Evolutionary conservation across 768 basidiomycete genomes (phyloP).

Genomic region (Neoboletus subvelutipes): DNA sequence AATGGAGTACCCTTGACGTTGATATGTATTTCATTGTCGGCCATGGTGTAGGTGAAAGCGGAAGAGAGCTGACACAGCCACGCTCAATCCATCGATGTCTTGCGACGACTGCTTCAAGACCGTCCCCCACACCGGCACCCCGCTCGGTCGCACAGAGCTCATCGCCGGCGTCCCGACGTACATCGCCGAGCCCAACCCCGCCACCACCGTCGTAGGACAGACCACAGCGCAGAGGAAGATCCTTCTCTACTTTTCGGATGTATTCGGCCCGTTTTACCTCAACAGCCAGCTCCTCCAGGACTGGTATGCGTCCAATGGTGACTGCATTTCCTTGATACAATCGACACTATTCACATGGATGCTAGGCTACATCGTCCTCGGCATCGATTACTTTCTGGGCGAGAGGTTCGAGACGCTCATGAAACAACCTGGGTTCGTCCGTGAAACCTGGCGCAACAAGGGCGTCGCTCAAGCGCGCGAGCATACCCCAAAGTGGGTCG

Average conservation of each 20-base stretch:
- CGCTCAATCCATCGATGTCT: slow-evolving; percentile 29
- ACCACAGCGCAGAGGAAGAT: slow-evolving; percentile 41
- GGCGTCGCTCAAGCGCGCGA: slow-evolving; percentile 37
- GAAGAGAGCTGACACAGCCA: slow-evolving; percentile 17
- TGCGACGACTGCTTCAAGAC: slow-evolving; percentile 54
- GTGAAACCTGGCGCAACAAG: slow-evolving; percentile 42
- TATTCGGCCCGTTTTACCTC: slow-evolving; percentile 57
- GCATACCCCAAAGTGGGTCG: slow-evolving; percentile 50
- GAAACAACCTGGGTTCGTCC: slow-evolving; percentile 38
- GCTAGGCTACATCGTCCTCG: slow-evolving; percentile 57
- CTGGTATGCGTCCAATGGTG: slow-evolving; percentile 61
- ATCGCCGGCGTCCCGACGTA: slow-evolving; percentile 50
- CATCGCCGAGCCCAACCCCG: slow-evolving; percentile 44
- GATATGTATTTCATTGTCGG: slow-evolving; percentile 60
- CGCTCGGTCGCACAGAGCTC: slow-evolving; percentile 37
- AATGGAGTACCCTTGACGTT: slow-evolving; percentile 60
- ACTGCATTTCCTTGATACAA: neutral
- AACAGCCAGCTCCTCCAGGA: slow-evolving; percentile 64
- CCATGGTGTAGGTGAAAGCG: slow-evolving; percentile 48
- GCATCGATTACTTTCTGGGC: slow-evolving; percentile 64
- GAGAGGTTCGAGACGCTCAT: slow-evolving; percentile 47
- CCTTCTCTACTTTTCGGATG: slow-evolving; percentile 57
- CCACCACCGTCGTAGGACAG: too few relatives aligned
- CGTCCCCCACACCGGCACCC: slow-evolving; percentile 51
- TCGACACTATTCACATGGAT: neutral